These are phyloP conservation scores for Erodium texanum DNA, from an alignment of 441 rosid species.

Conservation along the genomic window DNA sequence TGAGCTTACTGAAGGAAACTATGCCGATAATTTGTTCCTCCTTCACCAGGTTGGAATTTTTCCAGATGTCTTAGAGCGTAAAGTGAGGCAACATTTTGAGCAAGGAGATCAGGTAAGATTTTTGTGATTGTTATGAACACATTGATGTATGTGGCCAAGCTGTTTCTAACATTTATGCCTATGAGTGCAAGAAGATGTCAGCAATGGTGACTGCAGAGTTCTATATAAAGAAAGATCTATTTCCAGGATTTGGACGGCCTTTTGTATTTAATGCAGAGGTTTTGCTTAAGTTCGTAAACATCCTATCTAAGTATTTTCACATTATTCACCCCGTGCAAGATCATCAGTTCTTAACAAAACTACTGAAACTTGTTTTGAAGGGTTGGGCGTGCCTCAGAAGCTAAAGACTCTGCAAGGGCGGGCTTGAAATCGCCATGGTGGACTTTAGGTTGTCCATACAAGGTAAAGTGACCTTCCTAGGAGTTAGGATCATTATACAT, in stretches of 20 bases:
- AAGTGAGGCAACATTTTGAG: conserved; percentile 58
- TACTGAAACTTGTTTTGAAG: conserved; percentile 25
- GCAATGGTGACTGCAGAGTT: conserved; percentile 82
- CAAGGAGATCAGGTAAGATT: conserved; percentile 64
- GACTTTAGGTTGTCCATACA: conserved; percentile 72
- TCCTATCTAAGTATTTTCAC: conserved; percentile 8
- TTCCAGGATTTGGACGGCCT: conserved; percentile 86
- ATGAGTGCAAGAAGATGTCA: conserved; percentile 61
- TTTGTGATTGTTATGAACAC: conserved; percentile 11
- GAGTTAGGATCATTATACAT: background rate
- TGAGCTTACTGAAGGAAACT: conserved; percentile 14
- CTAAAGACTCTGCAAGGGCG: conserved; percentile 79
- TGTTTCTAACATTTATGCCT: conserved; percentile 9
- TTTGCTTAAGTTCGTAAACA: conserved; percentile 43
- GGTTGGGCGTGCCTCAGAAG: conserved; percentile 58
- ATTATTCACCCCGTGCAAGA: background rate
- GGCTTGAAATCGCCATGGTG: conserved; percentile 89
- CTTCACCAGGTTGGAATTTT: conserved; percentile 62
- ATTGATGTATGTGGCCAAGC: conserved; percentile 9
- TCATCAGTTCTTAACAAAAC: conserved; percentile 16
- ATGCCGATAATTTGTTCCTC: conserved; percentile 15
- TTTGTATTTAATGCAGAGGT: conserved; percentile 68
- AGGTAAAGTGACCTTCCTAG: conserved; percentile 30
- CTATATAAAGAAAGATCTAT: conserved; percentile 61
- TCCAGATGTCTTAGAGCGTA: conserved; percentile 73